These are phyloP conservation scores for Cubamyces lactineus DNA, from an alignment of 768 basidiomycete genomes.

Conservation along the genomic window DNA sequence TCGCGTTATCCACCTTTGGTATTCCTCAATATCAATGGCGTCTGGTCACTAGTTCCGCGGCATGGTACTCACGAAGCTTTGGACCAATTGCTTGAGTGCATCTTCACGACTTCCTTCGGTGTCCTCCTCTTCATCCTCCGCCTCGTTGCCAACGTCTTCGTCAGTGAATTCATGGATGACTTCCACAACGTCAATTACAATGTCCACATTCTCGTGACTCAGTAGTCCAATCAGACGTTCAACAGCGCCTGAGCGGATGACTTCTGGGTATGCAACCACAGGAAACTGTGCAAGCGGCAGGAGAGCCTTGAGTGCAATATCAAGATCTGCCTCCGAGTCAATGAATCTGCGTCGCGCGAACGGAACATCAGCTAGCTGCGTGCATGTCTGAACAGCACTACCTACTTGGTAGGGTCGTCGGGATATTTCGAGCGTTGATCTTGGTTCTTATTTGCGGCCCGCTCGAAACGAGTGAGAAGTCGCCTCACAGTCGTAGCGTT, in stretches of 20 bases:
- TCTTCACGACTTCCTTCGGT: constrained; percentile 61
- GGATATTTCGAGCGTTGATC: constrained; percentile 96
- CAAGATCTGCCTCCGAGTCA: constrained; percentile 96
- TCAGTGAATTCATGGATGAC: constrained; percentile 94
- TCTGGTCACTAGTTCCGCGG: neutral
- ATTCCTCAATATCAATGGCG: neutral
- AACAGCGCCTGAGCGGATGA: constrained; percentile 76
- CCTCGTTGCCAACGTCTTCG: constrained; percentile 88
- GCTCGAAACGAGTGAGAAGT: constrained; percentile 79
- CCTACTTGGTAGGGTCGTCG: constrained; percentile 87
- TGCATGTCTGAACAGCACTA: neutral
- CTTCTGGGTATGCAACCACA: constrained; percentile 83
- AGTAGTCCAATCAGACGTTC: constrained; percentile 79
- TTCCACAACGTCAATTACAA: constrained; percentile 94
- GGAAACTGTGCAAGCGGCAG: constrained; percentile 90
- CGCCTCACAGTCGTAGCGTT: constrained; percentile 72
- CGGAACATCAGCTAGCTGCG: neutral
- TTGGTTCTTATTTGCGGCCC: constrained; percentile 92
- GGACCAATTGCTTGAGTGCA: constrained; percentile 74
- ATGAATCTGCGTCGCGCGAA: constrained; percentile 72
- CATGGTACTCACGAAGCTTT: constrained; percentile 64
- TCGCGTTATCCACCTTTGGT: constrained; percentile 74
- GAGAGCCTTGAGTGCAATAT: constrained; percentile 81
- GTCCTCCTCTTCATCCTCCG: constrained; percentile 64
- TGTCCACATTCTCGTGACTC: constrained; percentile 95